Conservation (phyloP, 345 rosid genomes). For the Euphorbia tirucalli region DNA sequence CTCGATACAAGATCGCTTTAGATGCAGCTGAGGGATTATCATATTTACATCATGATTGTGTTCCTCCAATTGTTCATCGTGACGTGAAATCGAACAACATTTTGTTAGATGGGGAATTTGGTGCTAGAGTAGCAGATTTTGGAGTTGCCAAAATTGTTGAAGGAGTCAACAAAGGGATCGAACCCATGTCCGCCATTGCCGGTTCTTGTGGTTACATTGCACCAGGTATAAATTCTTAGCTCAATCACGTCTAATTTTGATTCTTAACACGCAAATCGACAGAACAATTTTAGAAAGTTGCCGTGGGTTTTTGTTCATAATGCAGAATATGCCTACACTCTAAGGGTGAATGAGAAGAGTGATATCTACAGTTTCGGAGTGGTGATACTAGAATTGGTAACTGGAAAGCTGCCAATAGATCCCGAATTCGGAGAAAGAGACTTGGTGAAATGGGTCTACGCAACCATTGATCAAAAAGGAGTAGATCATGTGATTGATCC, state of each 20-base stretch:
- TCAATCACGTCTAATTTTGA: neutral
- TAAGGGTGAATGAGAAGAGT: slow-evolving; percentile 89
- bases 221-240: slow-evolving; percentile 52
- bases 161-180: slow-evolving; percentile 42
- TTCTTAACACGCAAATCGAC: neutral
- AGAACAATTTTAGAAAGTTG: no score
- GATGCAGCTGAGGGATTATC: slow-evolving; percentile 87
- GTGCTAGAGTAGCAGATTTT: slow-evolving; percentile 85
- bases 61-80: slow-evolving; percentile 88
- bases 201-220: slow-evolving; percentile 97
- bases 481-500: slow-evolving; percentile 58
- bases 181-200: slow-evolving; percentile 78
- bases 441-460: slow-evolving; percentile 69
- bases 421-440: slow-evolving; percentile 77
- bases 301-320: neutral
- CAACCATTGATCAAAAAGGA: slow-evolving; percentile 51
- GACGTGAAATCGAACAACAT: slow-evolving; percentile 91
- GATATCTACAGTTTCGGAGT: slow-evolving; percentile 93
- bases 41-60: slow-evolving; percentile 89
- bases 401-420: slow-evolving; percentile 67
- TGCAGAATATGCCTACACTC: slow-evolving; percentile 85
- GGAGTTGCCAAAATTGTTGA: slow-evolving; percentile 80
- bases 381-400: slow-evolving; percentile 73
- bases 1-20: slow-evolving; percentile 67
- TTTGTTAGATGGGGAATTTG: slow-evolving; percentile 61